Conservation (phyloP, 495 filamentous ascomycete species). For the Aspergillus affinis region DNA sequence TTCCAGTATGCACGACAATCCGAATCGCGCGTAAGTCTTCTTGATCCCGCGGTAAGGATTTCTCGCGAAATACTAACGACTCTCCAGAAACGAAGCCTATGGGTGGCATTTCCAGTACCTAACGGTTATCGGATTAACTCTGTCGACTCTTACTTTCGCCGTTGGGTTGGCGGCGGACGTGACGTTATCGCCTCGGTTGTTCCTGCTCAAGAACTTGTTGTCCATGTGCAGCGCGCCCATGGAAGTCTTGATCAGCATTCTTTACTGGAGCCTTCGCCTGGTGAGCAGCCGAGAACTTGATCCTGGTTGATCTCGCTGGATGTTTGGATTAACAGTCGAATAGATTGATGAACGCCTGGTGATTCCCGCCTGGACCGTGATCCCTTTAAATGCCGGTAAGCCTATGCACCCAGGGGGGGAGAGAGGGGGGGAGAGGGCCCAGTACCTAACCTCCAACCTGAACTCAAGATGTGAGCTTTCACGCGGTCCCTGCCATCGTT, state of each 20-base stretch:
- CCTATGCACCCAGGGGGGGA: background rate
- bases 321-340: constrained; percentile 12
- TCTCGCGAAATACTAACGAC: constrained; percentile 7
- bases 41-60: constrained; percentile 15
- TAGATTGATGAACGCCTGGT: constrained; percentile 67
- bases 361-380: constrained; percentile 49
- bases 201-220: constrained; percentile 71
- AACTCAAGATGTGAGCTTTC: constrained; percentile 69
- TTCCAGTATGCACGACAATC: constrained; percentile 45
- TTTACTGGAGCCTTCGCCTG: constrained; percentile 76
- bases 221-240: constrained; percentile 73
- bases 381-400: constrained; percentile 46
- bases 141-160: constrained; percentile 68
- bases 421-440: too few relatives aligned
- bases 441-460: constrained; percentile 10
- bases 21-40: constrained; percentile 43
- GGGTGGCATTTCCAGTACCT: constrained; percentile 85
- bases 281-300: constrained; percentile 21
- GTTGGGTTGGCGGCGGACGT: constrained; percentile 75
- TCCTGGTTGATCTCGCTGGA: constrained; percentile 6
- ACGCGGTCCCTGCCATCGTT: constrained; percentile 72
- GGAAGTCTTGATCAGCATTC: constrained; percentile 76
- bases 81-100: constrained; percentile 61
- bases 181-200: constrained; percentile 61
- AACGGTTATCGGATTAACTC: constrained; percentile 75